phyloP scores from a whole-genome alignment of 192 early-diverging fungal species.

The Coemansia sp. region DNA sequence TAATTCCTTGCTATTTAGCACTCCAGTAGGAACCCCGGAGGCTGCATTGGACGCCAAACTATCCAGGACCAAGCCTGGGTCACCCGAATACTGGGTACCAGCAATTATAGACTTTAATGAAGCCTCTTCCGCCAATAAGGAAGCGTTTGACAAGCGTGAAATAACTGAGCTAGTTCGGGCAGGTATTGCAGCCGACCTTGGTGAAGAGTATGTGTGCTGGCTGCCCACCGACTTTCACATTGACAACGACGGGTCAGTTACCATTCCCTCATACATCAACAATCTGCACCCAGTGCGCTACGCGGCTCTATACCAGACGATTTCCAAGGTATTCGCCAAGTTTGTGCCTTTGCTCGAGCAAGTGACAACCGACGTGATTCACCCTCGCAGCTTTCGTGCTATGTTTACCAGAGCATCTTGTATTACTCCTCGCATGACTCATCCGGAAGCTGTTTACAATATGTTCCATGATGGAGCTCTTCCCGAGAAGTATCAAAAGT shows the following conservation, averaged over 20 bases:
- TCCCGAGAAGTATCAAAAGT: slow-evolving; percentile 7
- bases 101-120: not conserved
- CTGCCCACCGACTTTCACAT: slow-evolving; percentile 64
- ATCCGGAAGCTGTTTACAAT: not conserved
- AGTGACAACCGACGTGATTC: slow-evolving; percentile 20
- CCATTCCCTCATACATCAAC: slow-evolving; percentile 67
- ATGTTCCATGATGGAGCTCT: not conserved
- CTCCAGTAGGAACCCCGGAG: not conserved
- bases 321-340: slow-evolving; percentile 47
- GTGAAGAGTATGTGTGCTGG: slow-evolving; percentile 39
- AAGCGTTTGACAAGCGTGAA: not conserved
- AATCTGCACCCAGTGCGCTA: slow-evolving; percentile 59
- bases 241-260: slow-evolving; percentile 34
- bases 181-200: not conserved
- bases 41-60: not conserved
- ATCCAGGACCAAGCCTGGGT: not conserved
- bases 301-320: slow-evolving; percentile 47
- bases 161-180: slow-evolving; percentile 15
- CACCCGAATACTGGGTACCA: not conserved
- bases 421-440: not conserved
- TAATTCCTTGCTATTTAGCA: not conserved
- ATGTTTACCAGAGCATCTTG: not conserved
- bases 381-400: not conserved
- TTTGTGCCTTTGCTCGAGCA: slow-evolving; percentile 66
- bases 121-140: not conserved